Conservation (phyloP, 805 yeast species). For the Candida berthetii region DNA sequence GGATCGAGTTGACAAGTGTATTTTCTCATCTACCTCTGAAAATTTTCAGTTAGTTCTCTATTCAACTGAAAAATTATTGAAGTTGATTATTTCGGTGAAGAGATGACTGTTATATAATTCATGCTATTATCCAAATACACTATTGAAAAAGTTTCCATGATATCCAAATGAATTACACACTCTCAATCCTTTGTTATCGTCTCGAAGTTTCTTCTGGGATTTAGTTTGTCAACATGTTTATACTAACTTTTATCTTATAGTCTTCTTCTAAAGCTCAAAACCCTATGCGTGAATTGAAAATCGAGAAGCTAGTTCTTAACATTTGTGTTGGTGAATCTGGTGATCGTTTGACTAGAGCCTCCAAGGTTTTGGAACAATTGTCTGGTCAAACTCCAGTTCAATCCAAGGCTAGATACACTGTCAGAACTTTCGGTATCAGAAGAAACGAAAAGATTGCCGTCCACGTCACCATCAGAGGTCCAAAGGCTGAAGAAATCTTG, state of each 20-base stretch:
- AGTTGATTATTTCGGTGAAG: too few species aligned
- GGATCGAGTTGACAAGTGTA: too few species aligned
- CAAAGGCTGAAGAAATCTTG: constrained; percentile 98
- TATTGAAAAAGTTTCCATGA: not conserved
- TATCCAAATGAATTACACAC: too few species aligned
- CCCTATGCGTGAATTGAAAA: constrained; percentile 98
- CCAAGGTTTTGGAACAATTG: constrained; percentile 99
- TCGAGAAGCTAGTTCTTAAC: constrained; percentile 99
- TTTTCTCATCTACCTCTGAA: too few species aligned
- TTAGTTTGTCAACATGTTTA: not conserved
- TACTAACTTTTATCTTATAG: constrained; percentile 19
- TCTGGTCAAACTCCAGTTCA: constrained; percentile 99
- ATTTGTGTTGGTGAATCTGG: constrained; percentile 99
- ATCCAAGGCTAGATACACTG: constrained; percentile 99
- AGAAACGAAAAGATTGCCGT: constrained; percentile 99
- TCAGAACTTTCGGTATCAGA: constrained; percentile 99
- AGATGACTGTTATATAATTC: too few species aligned
- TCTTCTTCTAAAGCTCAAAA: constrained; percentile 67
- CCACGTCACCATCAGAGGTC: constrained; percentile 99
- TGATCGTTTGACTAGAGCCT: constrained; percentile 99
- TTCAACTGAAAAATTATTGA: too few species aligned
- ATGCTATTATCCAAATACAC: too few species aligned
- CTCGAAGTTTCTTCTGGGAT: not conserved
- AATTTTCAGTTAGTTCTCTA: too few species aligned
- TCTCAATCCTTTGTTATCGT: too few species aligned